Conservation (phyloP, 768 basidiomycete genomes). For the Tulasnella sp. region DNA sequence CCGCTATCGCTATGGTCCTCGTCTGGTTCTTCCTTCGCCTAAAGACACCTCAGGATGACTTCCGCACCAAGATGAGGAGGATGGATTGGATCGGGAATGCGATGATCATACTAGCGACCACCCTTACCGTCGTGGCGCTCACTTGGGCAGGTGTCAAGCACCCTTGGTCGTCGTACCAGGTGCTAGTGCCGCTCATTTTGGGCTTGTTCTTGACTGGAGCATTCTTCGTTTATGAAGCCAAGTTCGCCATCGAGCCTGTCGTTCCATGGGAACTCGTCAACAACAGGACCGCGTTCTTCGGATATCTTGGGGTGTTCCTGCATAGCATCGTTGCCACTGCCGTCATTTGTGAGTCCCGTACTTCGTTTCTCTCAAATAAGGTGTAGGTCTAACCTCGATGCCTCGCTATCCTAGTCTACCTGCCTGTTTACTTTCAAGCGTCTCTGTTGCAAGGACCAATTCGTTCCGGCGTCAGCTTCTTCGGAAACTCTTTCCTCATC, state of each 20-base stretch:
- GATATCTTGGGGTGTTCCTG: constrained; percentile 14
- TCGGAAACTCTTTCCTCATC: constrained; percentile 14
- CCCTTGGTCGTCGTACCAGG: constrained; percentile 31
- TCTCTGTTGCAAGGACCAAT: constrained; percentile 12
- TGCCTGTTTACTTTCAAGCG: constrained; percentile 21
- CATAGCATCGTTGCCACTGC: background rate
- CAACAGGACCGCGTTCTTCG: constrained; percentile 31
- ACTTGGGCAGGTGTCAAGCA: constrained; percentile 38
- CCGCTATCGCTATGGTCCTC: constrained; percentile 7
- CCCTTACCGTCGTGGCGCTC: constrained; percentile 29
- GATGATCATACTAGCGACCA: constrained; percentile 29
- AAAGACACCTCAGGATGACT: constrained; percentile 5
- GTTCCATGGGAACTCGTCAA: constrained; percentile 24
- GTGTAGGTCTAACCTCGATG: background rate
- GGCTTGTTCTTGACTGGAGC: constrained; percentile 29
- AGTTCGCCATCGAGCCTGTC: constrained; percentile 17
- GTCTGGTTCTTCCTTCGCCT: constrained; percentile 11
- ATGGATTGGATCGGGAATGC: constrained; percentile 27
- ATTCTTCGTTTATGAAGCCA: constrained; percentile 33
- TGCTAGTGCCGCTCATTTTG: constrained; percentile 34
- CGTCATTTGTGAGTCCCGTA: background rate
- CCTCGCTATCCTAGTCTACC: background rate
- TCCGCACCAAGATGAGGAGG: background rate
- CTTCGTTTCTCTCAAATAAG: background rate
- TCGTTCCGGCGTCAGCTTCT: constrained; percentile 1